Evolutionary conservation across 805 yeast genomes (phyloP).

Genomic region (Candida tallmaniae): DNA sequence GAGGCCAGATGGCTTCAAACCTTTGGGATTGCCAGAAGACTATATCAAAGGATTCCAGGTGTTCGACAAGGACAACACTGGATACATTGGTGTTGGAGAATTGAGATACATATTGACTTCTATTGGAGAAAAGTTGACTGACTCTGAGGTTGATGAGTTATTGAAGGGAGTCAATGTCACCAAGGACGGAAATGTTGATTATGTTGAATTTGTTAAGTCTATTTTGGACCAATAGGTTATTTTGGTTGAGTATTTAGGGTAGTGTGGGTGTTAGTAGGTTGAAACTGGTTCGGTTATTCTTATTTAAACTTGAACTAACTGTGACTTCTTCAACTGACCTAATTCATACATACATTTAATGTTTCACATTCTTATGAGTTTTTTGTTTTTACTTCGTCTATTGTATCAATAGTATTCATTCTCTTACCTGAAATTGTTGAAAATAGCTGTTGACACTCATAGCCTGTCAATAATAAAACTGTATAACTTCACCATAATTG

Average conservation of each 20-base stretch:
- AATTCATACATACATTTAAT: no score
- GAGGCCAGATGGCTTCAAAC: slow-evolving; percentile 85
- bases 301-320: no score
- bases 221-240: slow-evolving; percentile 72
- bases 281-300: no score
- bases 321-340: no score
- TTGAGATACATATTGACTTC: slow-evolving; percentile 91
- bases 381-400: no score
- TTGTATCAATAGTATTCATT: no score
- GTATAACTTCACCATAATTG: background rate
- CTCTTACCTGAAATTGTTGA: no score
- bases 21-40: slow-evolving; percentile 84
- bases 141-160: slow-evolving; percentile 91
- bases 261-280: no score
- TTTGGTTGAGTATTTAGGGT: background rate
- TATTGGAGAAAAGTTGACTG: slow-evolving; percentile 89
- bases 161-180: slow-evolving; percentile 93
- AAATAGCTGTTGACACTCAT: no score
- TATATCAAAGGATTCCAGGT: slow-evolving; percentile 92
- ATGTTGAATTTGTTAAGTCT: slow-evolving; percentile 90
- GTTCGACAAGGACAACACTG: slow-evolving; percentile 92
- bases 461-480: no score
- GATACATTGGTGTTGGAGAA: slow-evolving; percentile 96
- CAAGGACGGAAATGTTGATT: slow-evolving; percentile 91
- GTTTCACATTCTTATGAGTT: no score